Evolutionary conservation across 192 early-diverging fungal genomes (phyloP).

Genomic region (Paraglomus brasilianum): DNA sequence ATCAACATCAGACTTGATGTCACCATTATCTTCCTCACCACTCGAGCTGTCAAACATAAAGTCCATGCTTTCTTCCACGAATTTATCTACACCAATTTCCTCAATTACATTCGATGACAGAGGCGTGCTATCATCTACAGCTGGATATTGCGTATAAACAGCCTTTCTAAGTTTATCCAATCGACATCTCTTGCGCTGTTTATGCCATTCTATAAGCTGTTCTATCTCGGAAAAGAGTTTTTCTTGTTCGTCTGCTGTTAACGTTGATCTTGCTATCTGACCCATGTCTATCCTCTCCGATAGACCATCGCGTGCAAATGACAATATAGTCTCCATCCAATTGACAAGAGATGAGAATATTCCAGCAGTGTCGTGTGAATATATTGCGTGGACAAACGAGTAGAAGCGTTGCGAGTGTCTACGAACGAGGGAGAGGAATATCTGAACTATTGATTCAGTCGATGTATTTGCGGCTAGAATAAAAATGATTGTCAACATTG

Average conservation of each 20-base stretch:
- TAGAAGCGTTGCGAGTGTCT: slow-evolving; percentile 51
- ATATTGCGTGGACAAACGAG: slow-evolving; percentile 53
- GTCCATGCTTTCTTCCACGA: no score
- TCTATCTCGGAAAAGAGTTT: slow-evolving; percentile 38
- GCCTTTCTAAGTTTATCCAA: slow-evolving; percentile 32
- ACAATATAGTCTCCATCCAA: slow-evolving; percentile 43
- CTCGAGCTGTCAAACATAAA: no score
- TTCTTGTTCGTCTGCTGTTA: slow-evolving; percentile 30
- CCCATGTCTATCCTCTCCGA: no score
- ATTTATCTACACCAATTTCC: no score
- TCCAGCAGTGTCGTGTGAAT: slow-evolving; percentile 42
- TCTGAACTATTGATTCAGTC: neutral
- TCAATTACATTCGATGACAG: no score
- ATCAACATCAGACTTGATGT: no score
- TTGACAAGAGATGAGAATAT: slow-evolving; percentile 47
- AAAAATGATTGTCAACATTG: neutral
- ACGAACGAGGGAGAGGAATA: slow-evolving; percentile 34
- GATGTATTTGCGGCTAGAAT: neutral
- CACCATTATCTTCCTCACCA: no score
- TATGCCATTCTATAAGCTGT: slow-evolving; percentile 30
- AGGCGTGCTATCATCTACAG: no score
- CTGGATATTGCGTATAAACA: no score
- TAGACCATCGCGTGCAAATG: slow-evolving; percentile 32
- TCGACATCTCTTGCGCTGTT: slow-evolving; percentile 36
- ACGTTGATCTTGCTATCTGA: no score